Conservation (phyloP, 2,329 filamentous ascomycete species). For the Fusarium incarnatum region DNA sequence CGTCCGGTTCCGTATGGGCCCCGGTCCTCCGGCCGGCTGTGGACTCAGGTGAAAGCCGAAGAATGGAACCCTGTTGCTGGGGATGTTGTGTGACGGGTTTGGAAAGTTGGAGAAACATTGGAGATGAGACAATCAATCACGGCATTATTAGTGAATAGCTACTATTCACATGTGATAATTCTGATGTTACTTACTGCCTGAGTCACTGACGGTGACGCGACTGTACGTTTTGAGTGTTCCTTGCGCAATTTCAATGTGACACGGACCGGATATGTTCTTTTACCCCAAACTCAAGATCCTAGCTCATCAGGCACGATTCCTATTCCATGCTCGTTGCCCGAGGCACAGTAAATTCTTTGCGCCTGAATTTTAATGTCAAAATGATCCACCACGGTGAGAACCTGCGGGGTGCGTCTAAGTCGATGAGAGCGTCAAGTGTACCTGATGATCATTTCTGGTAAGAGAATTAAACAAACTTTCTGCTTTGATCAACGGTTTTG, state of each 20-base stretch:
- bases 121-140: constrained; percentile 28
- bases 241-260: constrained; percentile 6
- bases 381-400: constrained; percentile 30
- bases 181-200: not conserved
- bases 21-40: constrained; percentile 38
- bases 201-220: not conserved
- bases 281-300: constrained; percentile 21
- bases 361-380: constrained; percentile 15
- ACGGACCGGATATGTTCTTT: constrained; percentile 7
- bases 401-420: constrained; percentile 42
- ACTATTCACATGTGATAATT: not conserved
- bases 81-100: constrained; percentile 21
- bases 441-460: constrained; percentile 28
- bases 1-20: constrained; percentile 26
- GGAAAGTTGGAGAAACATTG: constrained; percentile 36
- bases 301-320: not conserved
- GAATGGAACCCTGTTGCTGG: constrained; percentile 29
- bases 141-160: not conserved
- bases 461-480: not conserved
- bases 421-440: constrained; percentile 13
- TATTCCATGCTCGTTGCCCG: constrained; percentile 17
- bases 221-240: no score
- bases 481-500: not conserved
- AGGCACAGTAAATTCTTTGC: constrained; percentile 7
- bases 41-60: constrained; percentile 32